These are phyloP conservation scores for Linum lewisii DNA, from an alignment of 345 rosid species.

Conservation along the genomic window DNA sequence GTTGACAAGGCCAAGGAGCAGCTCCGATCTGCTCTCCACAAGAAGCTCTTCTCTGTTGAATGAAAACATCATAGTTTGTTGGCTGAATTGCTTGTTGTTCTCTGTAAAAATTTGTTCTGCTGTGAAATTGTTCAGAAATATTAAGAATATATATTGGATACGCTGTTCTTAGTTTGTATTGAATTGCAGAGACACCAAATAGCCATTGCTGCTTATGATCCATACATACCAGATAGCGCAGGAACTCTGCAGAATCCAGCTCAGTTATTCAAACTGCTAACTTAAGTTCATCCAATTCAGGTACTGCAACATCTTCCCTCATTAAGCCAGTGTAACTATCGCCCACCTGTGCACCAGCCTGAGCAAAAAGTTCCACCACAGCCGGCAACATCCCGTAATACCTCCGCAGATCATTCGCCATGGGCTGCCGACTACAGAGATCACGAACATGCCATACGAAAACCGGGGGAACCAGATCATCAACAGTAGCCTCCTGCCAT, in stretches of 20 bases:
- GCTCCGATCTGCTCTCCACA: background rate
- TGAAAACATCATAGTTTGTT: background rate
- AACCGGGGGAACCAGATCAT: constrained; percentile 36
- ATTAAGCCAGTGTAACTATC: constrained; percentile 22
- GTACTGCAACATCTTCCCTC: constrained; percentile 33
- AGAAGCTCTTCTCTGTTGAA: background rate
- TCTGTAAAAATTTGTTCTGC: too few species aligned
- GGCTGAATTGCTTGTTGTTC: too few species aligned
- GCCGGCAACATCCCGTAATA: constrained; percentile 45
- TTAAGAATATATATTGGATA: too few species aligned
- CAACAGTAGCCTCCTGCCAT: constrained; percentile 45
- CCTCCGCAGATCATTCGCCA: constrained; percentile 33
- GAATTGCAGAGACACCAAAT: too few species aligned
- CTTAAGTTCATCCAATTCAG: constrained; percentile 29
- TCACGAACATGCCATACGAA: constrained; percentile 40
- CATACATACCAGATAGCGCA: too few species aligned
- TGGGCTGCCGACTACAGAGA: constrained; percentile 14
- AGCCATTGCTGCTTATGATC: too few species aligned
- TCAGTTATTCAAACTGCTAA: constrained; percentile 21
- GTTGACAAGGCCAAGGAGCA: background rate
- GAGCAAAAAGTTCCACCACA: constrained; percentile 38
- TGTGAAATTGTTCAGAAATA: too few species aligned
- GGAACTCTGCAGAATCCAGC: background rate
- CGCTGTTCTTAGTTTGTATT: too few species aligned
- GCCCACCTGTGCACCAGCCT: constrained; percentile 35